Conservation (phyloP, 2,329 filamentous ascomycete species). For the Cucurbitaria berberidis region DNA sequence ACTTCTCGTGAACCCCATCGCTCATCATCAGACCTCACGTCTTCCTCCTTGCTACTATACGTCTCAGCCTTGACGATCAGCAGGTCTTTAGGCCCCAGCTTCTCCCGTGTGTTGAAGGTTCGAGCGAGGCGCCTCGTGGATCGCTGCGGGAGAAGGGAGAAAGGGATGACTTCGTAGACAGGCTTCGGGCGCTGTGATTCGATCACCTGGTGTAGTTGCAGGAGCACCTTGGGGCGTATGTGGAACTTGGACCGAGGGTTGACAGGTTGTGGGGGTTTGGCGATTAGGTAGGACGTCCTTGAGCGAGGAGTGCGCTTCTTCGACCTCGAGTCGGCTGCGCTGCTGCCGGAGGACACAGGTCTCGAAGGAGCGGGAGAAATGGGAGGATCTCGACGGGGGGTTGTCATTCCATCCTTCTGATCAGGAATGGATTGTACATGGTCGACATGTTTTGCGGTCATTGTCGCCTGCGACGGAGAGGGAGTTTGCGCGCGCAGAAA, state of each 20-base stretch:
- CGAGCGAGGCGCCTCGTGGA: conserved; percentile 60
- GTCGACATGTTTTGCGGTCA: conserved; percentile 6
- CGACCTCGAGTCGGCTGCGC: conserved; percentile 43
- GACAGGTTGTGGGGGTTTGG: conserved; percentile 68
- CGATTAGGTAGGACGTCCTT: conserved; percentile 70
- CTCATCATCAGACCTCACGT: conserved; percentile 57
- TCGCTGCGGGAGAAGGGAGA: conserved; percentile 62
- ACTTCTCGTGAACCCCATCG: conserved; percentile 61
- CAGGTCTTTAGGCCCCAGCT: conserved; percentile 71
- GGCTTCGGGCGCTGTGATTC: conserved; percentile 67
- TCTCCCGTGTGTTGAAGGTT: conserved; percentile 67
- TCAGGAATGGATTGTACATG: conserved; percentile 1
- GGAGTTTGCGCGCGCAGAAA: conserved; percentile 34
- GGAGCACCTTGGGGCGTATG: conserved; percentile 69
- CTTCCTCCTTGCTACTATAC: conserved; percentile 56
- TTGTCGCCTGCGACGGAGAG: conserved; percentile 14
- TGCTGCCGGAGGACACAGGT: conserved; percentile 48
- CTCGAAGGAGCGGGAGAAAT: conserved; percentile 34
- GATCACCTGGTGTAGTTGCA: conserved; percentile 74
- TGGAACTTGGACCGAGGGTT: conserved; percentile 66
- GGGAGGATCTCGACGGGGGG: conserved; percentile 15
- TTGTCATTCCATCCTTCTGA: conserved; percentile 11
- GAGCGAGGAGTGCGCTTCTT: conserved; percentile 58
- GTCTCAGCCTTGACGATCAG: conserved; percentile 74
- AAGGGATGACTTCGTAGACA: conserved; percentile 75